Percentiles rank a stretch among this genome's conserved stretches.
These are phyloP conservation scores for Litchi chinensis DNA, from an alignment of 345 rosid genomes.

Conservation along the genomic window DNA sequence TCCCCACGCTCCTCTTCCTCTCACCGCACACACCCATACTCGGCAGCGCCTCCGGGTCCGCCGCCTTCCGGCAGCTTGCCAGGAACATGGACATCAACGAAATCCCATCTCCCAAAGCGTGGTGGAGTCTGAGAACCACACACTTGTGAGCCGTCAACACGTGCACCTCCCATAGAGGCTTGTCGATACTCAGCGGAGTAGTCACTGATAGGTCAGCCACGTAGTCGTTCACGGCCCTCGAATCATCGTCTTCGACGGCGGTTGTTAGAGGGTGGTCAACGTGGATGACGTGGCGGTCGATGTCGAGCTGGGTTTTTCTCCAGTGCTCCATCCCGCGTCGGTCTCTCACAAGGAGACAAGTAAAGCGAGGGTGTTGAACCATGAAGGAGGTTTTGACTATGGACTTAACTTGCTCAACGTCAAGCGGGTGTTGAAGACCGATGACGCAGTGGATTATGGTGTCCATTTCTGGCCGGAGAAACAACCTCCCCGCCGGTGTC, in stretches of 20 bases:
- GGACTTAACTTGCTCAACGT: slow-evolving; percentile 34
- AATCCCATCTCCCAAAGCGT: slow-evolving; percentile 63
- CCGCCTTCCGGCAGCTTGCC: slow-evolving; percentile 37
- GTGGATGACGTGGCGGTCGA: neutral
- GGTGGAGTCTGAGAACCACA: slow-evolving; percentile 50
- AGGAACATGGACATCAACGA: slow-evolving; percentile 59
- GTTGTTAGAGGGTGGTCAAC: neutral
- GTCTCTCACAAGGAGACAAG: slow-evolving; percentile 54
- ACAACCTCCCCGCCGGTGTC: slow-evolving; percentile 58
- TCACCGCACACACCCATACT: slow-evolving; percentile 10
- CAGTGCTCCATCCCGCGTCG: slow-evolving; percentile 46
- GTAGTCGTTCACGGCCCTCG: slow-evolving; percentile 40
- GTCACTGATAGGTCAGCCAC: slow-evolving; percentile 48
- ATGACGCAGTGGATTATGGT: slow-evolving; percentile 52
- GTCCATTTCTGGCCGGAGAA: slow-evolving; percentile 48
- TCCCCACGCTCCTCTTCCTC: slow-evolving; percentile 9
- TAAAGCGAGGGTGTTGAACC: slow-evolving; percentile 57
- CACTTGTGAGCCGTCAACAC: slow-evolving; percentile 38
- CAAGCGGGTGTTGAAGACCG: slow-evolving; percentile 34
- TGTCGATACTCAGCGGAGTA: slow-evolving; percentile 37
- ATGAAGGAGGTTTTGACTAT: slow-evolving; percentile 31
- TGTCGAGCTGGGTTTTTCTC: slow-evolving; percentile 42
- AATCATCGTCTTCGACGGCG: neutral
- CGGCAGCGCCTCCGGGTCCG: slow-evolving; percentile 39
- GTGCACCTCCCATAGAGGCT: slow-evolving; percentile 68